Conservation (phyloP, 1,284 basidiomycete species). For the Ustilago cynodontis region DNA sequence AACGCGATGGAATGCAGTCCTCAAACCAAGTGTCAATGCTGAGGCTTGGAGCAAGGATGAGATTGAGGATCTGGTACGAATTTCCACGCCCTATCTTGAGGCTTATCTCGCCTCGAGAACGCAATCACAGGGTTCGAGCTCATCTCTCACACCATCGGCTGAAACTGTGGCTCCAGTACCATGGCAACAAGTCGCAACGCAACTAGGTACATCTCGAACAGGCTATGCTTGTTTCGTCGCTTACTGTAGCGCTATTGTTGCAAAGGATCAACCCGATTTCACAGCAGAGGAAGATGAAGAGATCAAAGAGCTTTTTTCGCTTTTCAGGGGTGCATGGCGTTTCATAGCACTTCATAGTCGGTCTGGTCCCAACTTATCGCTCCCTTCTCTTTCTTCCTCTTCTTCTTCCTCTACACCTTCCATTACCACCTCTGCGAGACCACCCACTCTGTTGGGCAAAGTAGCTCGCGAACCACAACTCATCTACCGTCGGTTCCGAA, state of each 20-base stretch:
- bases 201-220: slow-evolving; percentile 30
- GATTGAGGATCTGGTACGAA: slow-evolving; percentile 15
- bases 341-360: slow-evolving; percentile 37
- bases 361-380: slow-evolving; percentile 14
- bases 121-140: neutral
- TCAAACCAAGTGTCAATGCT: slow-evolving; percentile 38
- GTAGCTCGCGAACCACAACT: slow-evolving; percentile 26
- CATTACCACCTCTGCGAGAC: neutral
- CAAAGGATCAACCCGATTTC: slow-evolving; percentile 33
- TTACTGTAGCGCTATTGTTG: slow-evolving; percentile 25
- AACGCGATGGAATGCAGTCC: slow-evolving; percentile 37
- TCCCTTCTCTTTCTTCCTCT: slow-evolving; percentile 5
- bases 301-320: slow-evolving; percentile 31
- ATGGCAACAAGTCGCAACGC: slow-evolving; percentile 29
- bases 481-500: slow-evolving; percentile 40
- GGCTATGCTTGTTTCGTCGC: slow-evolving; percentile 39
- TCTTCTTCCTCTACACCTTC: neutral
- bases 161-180: slow-evolving; percentile 7
- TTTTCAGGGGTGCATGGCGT: slow-evolving; percentile 46
- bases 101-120: neutral
- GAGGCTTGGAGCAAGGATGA: slow-evolving; percentile 24
- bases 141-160: too few relatives aligned
- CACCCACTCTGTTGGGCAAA: slow-evolving; percentile 23
- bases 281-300: slow-evolving; percentile 30
- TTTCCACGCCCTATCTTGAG: slow-evolving; percentile 23